Evolutionary conservation across 495 filamentous ascomycete genomes (phyloP).

Genomic region (Penicillium desertorum): DNA sequence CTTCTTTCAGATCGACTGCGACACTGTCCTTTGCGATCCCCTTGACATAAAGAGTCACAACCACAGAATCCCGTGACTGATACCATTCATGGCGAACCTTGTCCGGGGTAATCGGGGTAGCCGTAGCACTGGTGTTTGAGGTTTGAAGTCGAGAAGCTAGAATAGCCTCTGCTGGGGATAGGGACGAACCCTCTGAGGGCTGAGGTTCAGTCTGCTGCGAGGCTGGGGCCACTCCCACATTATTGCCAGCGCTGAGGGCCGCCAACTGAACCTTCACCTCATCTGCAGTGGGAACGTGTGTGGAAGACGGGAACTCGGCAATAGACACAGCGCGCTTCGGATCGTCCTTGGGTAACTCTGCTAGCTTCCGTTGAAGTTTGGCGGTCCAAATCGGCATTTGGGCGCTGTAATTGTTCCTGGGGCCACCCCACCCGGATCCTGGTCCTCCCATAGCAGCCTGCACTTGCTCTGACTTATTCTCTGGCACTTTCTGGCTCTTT

Average conservation of each 20-base stretch:
- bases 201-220: conserved; percentile 18
- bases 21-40: conserved; percentile 65
- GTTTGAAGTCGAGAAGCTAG: not conserved
- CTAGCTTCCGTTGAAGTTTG: conserved; percentile 52
- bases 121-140: not conserved
- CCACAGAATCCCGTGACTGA: conserved; percentile 64
- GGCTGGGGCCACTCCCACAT: conserved; percentile 13
- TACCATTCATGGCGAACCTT: conserved; percentile 83
- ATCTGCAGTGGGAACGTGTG: conserved; percentile 46
- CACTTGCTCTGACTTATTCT: conserved; percentile 38
- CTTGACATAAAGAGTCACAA: conserved; percentile 70
- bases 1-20: conserved; percentile 54
- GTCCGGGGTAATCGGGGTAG: conserved; percentile 12
- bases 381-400: conserved; percentile 59
- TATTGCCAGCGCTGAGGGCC: conserved; percentile 27
- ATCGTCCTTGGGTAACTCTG: conserved; percentile 59
- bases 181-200: not conserved
- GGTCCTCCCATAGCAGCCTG: conserved; percentile 33
- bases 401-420: not conserved
- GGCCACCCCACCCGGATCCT: not conserved
- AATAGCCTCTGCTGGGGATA: not conserved
- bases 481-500: conserved; percentile 52
- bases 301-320: conserved; percentile 59
- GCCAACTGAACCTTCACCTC: conserved; percentile 38
- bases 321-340: conserved; percentile 57